Evolutionary conservation across 148 eudicot genomes (phyloP), one percentile per base, ranked within the genome.

Genomic region (Spergularia bocconei): DNA sequence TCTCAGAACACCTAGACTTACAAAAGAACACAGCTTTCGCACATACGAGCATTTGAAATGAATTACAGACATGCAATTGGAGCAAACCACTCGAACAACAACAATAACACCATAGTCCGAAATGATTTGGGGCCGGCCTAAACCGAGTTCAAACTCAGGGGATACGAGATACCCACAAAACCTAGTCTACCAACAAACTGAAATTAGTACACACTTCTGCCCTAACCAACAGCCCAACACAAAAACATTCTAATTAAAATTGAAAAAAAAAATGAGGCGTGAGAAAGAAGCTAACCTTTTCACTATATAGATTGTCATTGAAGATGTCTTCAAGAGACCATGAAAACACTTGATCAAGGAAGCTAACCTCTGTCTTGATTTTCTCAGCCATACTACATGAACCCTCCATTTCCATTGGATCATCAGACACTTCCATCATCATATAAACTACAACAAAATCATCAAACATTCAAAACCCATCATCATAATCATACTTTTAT

Each of bases 291-390:
- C 51, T 56, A 16, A 84, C 84, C 87, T 83, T 77, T 13, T 83
- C 17, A 51, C 55, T 56, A 79, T 85, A 91, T 15, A 86, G 78
- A 74, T 83, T n/a, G 14, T 87, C 91, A 77, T 91, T 72, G 23
- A 80, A 71, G 21, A 91, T 87, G 62, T 91, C 96, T 48, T 85
- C 79, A 70, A 86, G 60, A 23, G 96, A 87, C 92, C 92, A 88
- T 47, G 88, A 84, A 67, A 91, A 82, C 57, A 91, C 73, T 51
- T 80, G 21, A 69, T 82, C 78, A 74, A 64, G 81, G 13, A 91
- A 80, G 3, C 52, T 41, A 53, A 33, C 50, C 1, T 77, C 67
- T 33, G 39, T 72, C 12, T 55, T 50, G 50, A 64, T 71, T 66
- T 58, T 76, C 63, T 75, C 54, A 70, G 13, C 63, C 29, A 50